A percentile compares a stretch with the other conserved stretches of the same genome.
Evolutionary conservation across 208 protist species (phyloP).

Genomic region (Naegleria fowleri): DNA sequence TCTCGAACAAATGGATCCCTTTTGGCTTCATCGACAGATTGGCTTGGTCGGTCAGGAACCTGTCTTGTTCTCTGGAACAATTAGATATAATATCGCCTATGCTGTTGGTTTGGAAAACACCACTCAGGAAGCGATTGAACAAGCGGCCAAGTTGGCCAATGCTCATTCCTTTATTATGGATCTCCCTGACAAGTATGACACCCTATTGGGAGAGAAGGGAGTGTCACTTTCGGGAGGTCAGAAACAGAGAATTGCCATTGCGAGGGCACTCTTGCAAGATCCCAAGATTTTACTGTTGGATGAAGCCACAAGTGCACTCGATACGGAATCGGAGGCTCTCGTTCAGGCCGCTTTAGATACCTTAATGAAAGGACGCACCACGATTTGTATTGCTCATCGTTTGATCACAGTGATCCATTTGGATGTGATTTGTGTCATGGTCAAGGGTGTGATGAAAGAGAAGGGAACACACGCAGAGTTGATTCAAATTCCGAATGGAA

Average conservation of each 20-base stretch:
- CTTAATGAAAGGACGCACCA: constrained; percentile 59
- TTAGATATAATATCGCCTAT: constrained; percentile 3
- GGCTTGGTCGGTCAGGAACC: constrained; percentile 22
- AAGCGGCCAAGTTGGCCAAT: constrained; percentile 57
- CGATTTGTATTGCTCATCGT: constrained; percentile 70
- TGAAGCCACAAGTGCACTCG: constrained; percentile 63
- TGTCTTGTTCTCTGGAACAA: neutral
- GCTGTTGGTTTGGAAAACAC: neutral
- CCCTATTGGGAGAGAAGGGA: constrained; percentile 72
- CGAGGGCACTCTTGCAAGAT: constrained; percentile 34
- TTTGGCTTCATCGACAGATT: neutral
- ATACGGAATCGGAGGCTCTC: constrained; percentile 54
- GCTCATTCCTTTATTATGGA: constrained; percentile 78
- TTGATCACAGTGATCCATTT: constrained; percentile 56
- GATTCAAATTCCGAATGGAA: neutral
- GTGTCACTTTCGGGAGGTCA: constrained; percentile 75
- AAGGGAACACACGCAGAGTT: constrained; percentile 51
- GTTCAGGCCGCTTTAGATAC: constrained; percentile 42
- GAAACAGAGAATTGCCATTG: no score
- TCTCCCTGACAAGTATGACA: constrained; percentile 77
- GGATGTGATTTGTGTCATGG: constrained; percentile 60
- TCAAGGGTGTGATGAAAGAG: constrained; percentile 61
- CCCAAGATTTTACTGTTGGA: constrained; percentile 57
- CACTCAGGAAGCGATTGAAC: neutral
- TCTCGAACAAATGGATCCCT: neutral